Base-by-base conservation (phyloP, 2,329 filamentous ascomycete species). In the Ceratocystis smalleyi region DNA sequence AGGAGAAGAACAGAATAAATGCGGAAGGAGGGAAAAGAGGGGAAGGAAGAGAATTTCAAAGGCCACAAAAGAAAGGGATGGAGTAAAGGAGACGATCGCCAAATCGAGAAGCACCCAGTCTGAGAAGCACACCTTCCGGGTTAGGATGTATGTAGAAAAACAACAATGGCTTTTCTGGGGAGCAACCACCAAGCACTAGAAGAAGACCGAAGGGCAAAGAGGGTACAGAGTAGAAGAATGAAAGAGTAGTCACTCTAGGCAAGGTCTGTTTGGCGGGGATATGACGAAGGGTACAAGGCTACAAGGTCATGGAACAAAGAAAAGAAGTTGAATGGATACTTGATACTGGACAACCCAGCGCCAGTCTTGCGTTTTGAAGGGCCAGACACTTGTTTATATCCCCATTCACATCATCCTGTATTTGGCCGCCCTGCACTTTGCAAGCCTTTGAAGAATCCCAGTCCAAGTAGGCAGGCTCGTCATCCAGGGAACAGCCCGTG, bases 401-500 rank as follows among this genome's bases (percentile, higher is more conserved):
- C 15, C 27, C 4, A 10, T n/a, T 32, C 5, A 1, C 5, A 24
- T 17, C 22, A 15, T n/a, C 12, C 32, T 15, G 10, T 30, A 65
- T 64, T 68, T 68, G 70, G 2, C 27, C 5, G 10, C 19, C 8
- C 47, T 12, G 12, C 47, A 22, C 24, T 24, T 22, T 22, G 15
- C 47, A 17, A 8, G 19, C 47, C 47, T 22, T 49, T 49, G 47
- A 32, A 30, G 51, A 32, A 51, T 7, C 22, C n/a, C n/a, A 5
- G 10, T 2, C 51, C 27, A 57, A 57, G 54, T n/a, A 17, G 54
- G 47, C n/a, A 17, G 54, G 47, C n/a, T 22, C 47, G 8, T 57
- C 54, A 12, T 15, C 71, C 71, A 70, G 69, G 67, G 71, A 55
- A 65, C 60, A 63, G 54, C n/a, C 27, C 4, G 19, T 27, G 57